These are phyloP conservation scores for Pseudopithomyces chartarum DNA, from an alignment of 2,329 filamentous ascomycete species.

Conservation along the genomic window DNA sequence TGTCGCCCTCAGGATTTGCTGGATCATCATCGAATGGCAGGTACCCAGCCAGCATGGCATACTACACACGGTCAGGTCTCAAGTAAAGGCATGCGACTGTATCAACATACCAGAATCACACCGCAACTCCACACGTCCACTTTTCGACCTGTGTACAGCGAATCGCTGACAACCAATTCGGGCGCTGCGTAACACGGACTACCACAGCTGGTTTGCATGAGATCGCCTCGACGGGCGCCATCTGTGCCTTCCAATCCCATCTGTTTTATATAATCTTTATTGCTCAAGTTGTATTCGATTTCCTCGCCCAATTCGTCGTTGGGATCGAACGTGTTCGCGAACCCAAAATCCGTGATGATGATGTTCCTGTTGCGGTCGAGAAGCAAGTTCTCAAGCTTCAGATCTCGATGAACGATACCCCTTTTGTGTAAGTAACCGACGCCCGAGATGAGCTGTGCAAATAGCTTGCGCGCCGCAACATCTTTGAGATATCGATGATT, in stretches of 20 bases:
- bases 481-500: slow-evolving; percentile 97
- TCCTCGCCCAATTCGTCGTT: slow-evolving; percentile 86
- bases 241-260: slow-evolving; percentile 82
- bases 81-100: slow-evolving; percentile 13
- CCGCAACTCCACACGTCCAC: slow-evolving; percentile 99
- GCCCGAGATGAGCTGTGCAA: slow-evolving; percentile 93
- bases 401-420: slow-evolving; percentile 94
- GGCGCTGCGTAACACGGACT: slow-evolving; percentile 98
- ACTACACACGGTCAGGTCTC: slow-evolving; percentile 59
- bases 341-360: slow-evolving; percentile 99
- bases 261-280: slow-evolving; percentile 86
- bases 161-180: slow-evolving; percentile 96
- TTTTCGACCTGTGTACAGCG: slow-evolving; percentile 94
- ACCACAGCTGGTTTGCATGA: slow-evolving; percentile 99
- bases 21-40: slow-evolving; percentile 98
- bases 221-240: slow-evolving; percentile 81
- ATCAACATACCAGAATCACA: slow-evolving; percentile 83
- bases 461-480: slow-evolving; percentile 83
- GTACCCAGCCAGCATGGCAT: slow-evolving; percentile 98
- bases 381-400: slow-evolving; percentile 94
- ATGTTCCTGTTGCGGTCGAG: slow-evolving; percentile 97
- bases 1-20: slow-evolving; percentile 96
- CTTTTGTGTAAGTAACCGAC: slow-evolving; percentile 98
- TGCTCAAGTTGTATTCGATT: slow-evolving; percentile 83
- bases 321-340: slow-evolving; percentile 96